A percentile compares a stretch with the other conserved stretches of the same genome.
phyloP scores from a whole-genome alignment of 2,329 filamentous ascomycete genomes.

The Ophiostoma sp. region DNA sequence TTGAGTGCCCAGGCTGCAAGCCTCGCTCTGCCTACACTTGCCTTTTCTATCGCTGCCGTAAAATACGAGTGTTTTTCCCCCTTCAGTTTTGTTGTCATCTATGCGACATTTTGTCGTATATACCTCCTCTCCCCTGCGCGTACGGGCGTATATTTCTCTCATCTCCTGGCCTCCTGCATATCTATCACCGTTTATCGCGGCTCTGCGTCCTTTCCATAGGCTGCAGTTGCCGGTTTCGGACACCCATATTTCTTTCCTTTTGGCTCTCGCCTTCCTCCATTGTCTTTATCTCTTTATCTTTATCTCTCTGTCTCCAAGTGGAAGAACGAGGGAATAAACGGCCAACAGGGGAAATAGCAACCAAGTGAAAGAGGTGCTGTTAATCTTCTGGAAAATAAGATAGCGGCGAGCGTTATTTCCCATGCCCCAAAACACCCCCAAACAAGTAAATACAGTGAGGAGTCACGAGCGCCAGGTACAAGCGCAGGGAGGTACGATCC shows the following conservation, averaged over 20 bases:
- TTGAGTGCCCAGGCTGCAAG: background rate
- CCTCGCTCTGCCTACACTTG: background rate
- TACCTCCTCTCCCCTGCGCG: background rate
- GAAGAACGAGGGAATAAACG: background rate
- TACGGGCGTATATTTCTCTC: conserved; percentile 9
- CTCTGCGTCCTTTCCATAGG: background rate
- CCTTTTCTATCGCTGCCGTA: background rate
- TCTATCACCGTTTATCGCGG: conserved; percentile 3
- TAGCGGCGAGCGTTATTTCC: background rate
- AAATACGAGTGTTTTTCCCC: background rate
- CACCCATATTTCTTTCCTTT: background rate
- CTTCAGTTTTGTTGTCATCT: background rate
- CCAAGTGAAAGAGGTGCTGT: background rate
- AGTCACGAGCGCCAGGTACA: background rate
- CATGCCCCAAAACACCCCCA: background rate
- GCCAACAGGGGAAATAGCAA: background rate
- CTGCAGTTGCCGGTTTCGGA: conserved; percentile 9
- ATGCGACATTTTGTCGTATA: conserved; percentile 20
- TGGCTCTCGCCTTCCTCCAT: background rate
- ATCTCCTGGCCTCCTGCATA: conserved; percentile 9
- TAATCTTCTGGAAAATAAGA: background rate
- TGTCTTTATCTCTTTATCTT: background rate
- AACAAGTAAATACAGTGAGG: background rate
- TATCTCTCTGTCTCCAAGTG: conserved; percentile 11
- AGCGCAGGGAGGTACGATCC: background rate